phyloP scores from a whole-genome alignment of 495 filamentous ascomycete species.

The Peziza echinospora region DNA sequence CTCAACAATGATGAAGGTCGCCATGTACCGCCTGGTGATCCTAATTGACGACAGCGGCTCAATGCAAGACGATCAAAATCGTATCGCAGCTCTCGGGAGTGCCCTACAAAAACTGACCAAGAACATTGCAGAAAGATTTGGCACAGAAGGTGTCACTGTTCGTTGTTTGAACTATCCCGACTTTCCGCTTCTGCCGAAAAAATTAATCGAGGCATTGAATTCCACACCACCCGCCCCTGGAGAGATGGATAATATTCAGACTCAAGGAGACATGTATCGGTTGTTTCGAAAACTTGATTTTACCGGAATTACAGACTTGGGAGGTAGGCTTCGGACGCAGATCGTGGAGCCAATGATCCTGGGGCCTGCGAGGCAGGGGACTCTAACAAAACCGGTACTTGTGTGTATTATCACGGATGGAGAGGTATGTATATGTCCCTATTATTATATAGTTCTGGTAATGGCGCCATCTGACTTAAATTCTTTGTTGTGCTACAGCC shows the following conservation, averaged over 20 bases:
- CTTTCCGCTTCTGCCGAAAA: not conserved
- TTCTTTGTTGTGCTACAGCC: too few relatives aligned
- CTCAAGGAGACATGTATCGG: too few relatives aligned
- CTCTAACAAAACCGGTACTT: slow-evolving; percentile 39
- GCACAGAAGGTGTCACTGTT: not conserved
- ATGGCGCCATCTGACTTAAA: too few relatives aligned
- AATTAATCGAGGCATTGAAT: too few relatives aligned
- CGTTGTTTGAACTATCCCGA: not conserved
- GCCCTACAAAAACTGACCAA: not conserved
- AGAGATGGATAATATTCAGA: not conserved
- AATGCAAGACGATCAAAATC: not conserved
- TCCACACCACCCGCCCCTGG: too few relatives aligned
- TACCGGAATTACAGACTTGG: slow-evolving; percentile 40
- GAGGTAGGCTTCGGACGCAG: slow-evolving; percentile 36
- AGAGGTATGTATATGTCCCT: slow-evolving; percentile 6
- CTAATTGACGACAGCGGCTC: not conserved
- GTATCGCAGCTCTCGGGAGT: too few relatives aligned
- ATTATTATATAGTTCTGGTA: too few relatives aligned
- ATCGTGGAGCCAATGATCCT: slow-evolving; percentile 38
- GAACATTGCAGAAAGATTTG: not conserved
- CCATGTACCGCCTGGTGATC: not conserved
- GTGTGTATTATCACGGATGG: slow-evolving; percentile 51
- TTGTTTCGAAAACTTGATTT: too few relatives aligned
- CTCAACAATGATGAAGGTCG: too few relatives aligned
- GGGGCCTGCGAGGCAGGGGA: slow-evolving; percentile 26